A percentile compares a stretch with the other conserved stretches of the same genome.
Evolutionary conservation across 139 green algal species (phyloP).

Genomic region (Closterium sp.): DNA sequence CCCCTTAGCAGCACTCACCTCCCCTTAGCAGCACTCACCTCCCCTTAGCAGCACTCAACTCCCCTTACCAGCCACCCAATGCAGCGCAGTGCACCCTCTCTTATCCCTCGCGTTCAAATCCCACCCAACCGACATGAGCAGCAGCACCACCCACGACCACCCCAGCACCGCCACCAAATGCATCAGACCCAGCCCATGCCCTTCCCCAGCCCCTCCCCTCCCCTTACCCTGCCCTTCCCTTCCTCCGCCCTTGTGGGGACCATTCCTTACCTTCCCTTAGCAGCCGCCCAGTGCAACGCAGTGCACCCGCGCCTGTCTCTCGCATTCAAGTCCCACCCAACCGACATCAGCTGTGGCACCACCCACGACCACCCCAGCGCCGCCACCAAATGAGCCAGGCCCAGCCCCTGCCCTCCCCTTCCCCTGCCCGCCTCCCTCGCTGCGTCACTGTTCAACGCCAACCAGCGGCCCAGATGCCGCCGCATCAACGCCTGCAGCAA

Average conservation of each 20-base stretch:
- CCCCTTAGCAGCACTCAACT: not conserved
- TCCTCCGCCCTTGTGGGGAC: not conserved
- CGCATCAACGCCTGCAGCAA: not conserved
- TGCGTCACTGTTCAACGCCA: not conserved
- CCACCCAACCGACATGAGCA: not conserved
- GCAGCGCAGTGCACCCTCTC: constrained; percentile 10
- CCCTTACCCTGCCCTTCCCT: not conserved
- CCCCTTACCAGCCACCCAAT: constrained; percentile 39
- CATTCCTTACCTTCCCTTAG: constrained; percentile 6
- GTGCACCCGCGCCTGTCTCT: constrained; percentile 2
- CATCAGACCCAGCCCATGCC: not conserved
- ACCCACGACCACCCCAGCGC: constrained; percentile 23
- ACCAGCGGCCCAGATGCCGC: not conserved
- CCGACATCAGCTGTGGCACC: not conserved
- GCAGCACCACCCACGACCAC: constrained; percentile 5
- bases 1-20: not conserved
- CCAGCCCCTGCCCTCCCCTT: constrained; percentile 3
- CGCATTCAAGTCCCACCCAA: not conserved
- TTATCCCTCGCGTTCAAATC: constrained; percentile 1
- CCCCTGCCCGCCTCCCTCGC: not conserved
- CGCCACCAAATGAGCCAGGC: constrained; percentile 5
- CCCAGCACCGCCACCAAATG: constrained; percentile 24
- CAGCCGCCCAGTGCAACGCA: constrained; percentile 47
- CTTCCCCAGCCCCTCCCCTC: not conserved
- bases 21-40: not conserved